Conservation (phyloP, 2,329 filamentous ascomycete genomes). For the Chaetomium sp. region DNA sequence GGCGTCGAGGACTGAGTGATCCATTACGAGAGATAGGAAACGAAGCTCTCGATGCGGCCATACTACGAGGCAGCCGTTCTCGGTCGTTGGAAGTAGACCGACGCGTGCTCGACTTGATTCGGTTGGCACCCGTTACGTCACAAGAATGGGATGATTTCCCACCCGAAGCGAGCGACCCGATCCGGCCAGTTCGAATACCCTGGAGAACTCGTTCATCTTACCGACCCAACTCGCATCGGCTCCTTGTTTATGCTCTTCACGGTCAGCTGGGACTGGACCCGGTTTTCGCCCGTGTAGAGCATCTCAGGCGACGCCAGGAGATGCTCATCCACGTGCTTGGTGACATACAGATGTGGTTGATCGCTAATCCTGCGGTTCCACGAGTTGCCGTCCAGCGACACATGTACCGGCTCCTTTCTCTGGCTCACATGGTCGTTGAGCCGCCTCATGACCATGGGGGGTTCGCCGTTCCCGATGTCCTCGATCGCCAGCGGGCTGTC, state of each 20-base stretch:
- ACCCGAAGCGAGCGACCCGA: not conserved
- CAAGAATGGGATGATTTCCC: not conserved
- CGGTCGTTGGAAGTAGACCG: not conserved
- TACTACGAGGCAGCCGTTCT: not conserved
- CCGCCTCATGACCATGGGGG: not conserved
- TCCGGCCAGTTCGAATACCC: not conserved
- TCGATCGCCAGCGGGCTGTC: not conserved
- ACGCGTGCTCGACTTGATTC: not conserved
- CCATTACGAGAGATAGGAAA: not conserved
- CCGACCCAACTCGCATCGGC: not conserved
- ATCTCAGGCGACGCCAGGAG: not conserved
- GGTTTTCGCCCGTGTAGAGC: not conserved
- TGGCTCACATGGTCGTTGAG: not conserved
- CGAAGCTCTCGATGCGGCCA: not conserved
- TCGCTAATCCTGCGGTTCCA: not conserved
- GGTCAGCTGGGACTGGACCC: not conserved
- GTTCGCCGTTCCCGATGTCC: not conserved
- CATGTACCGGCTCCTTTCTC: not conserved
- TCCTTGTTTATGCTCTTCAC: not conserved
- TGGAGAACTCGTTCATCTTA: not conserved
- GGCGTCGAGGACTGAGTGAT: not conserved
- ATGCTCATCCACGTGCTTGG: not conserved
- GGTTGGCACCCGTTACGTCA: not conserved
- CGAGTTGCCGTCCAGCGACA: not conserved
- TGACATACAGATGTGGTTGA: not conserved